These are phyloP conservation scores for Diaporthe destruens DNA, from an alignment of 2,329 filamentous ascomycete genomes.

Conservation along the genomic window DNA sequence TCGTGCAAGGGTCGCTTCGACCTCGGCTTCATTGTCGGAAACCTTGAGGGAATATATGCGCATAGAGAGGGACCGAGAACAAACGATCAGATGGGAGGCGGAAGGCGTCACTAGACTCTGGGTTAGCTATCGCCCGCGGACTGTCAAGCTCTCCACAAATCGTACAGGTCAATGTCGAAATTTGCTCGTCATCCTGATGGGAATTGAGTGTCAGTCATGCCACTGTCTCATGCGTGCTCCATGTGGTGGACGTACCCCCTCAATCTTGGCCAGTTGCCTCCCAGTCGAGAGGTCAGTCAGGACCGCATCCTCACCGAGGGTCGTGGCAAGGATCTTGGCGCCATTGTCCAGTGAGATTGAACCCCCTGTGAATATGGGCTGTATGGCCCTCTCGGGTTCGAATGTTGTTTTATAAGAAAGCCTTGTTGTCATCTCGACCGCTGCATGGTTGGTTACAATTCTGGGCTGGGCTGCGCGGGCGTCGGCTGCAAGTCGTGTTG, in stretches of 20 bases:
- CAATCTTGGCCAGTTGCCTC: conserved; percentile 84
- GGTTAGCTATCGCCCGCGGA: conserved; percentile 41
- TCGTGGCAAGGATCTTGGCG: conserved; percentile 86
- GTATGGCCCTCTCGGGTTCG: conserved; percentile 83
- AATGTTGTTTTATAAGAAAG: conserved; percentile 87
- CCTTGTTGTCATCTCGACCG: conserved; percentile 68
- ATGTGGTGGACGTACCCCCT: conserved; percentile 73
- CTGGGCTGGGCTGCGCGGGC: conserved; percentile 44
- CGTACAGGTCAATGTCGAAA: conserved; percentile 78
- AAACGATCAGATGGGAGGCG: conserved; percentile 88
- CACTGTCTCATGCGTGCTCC: conserved; percentile 8
- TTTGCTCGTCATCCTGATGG: conserved; percentile 78
- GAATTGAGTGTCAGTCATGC: not conserved
- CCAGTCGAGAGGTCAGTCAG: conserved; percentile 88
- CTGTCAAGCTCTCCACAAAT: conserved; percentile 32
- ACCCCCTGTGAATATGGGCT: conserved; percentile 94
- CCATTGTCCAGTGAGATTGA: conserved; percentile 85
- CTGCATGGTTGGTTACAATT: conserved; percentile 34
- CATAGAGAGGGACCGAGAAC: conserved; percentile 96
- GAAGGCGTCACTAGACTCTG: conserved; percentile 79
- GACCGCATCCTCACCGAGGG: conserved; percentile 91
- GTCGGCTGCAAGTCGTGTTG: conserved; percentile 40
- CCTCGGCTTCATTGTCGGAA: conserved; percentile 66
- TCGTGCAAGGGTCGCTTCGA: conserved; percentile 77
- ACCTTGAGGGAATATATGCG: conserved; percentile 83